These are phyloP conservation scores for Apophysomyces elegans DNA, from an alignment of 371 early-diverging fungal species.

Conservation along the genomic window DNA sequence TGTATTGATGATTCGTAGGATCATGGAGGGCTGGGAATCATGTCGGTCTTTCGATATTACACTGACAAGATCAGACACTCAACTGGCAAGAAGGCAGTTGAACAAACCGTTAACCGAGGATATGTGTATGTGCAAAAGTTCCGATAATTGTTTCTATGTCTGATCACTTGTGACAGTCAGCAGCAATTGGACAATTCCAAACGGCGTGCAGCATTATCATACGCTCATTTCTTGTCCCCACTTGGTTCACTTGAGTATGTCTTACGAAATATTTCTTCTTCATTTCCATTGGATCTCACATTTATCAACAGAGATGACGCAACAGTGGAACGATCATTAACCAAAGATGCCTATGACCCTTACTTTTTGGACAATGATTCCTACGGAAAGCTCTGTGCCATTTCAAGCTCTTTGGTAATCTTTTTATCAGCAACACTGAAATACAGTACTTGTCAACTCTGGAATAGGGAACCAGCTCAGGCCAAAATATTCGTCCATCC, in stretches of 20 bases:
- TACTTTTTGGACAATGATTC: slow-evolving; percentile 66
- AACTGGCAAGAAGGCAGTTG: slow-evolving; percentile 28
- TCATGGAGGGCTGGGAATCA: slow-evolving; percentile 30
- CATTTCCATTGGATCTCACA: neutral
- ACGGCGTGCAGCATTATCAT: slow-evolving; percentile 45
- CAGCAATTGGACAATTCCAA: slow-evolving; percentile 44
- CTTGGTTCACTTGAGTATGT: slow-evolving; percentile 45
- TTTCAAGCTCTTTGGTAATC: slow-evolving; percentile 41
- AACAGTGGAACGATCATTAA: slow-evolving; percentile 9
- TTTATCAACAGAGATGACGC: slow-evolving; percentile 17
- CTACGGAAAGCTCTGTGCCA: slow-evolving; percentile 32
- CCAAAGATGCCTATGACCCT: slow-evolving; percentile 51
- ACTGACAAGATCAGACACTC: slow-evolving; percentile 52
- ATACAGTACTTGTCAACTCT: neutral
- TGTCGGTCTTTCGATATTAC: slow-evolving; percentile 55
- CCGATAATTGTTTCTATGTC: neutral
- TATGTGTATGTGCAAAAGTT: slow-evolving; percentile 39
- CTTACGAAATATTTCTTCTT: neutral
- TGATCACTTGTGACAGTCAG: slow-evolving; percentile 29
- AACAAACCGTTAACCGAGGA: slow-evolving; percentile 34
- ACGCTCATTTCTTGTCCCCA: slow-evolving; percentile 48
- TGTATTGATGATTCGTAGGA: slow-evolving; percentile 20
- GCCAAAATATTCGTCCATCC: slow-evolving; percentile 58
- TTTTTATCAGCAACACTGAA: neutral
- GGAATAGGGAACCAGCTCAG: slow-evolving; percentile 66